Conservation (phyloP, 2,329 filamentous ascomycete genomes). For the Mycogone perniciosa region DNA sequence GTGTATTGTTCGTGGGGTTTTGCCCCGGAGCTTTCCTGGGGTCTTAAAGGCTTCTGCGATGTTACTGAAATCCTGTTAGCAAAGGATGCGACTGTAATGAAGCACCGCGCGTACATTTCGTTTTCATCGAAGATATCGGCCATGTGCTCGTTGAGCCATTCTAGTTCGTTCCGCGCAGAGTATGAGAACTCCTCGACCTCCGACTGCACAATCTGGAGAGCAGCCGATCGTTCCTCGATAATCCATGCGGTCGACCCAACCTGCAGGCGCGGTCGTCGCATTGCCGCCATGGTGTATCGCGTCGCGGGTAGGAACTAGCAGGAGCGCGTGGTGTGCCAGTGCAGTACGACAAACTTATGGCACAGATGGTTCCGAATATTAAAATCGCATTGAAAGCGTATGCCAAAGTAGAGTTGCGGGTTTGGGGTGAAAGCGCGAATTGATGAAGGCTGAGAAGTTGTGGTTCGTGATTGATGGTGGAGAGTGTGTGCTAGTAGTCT, state of each 20-base stretch:
- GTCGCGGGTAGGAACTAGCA: not conserved
- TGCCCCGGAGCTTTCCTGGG: conserved; percentile 74
- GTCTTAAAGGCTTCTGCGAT: conserved; percentile 96
- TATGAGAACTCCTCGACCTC: conserved; percentile 92
- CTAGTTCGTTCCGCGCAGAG: conserved; percentile 85
- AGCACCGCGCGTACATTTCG: conserved; percentile 57
- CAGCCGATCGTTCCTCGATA: conserved; percentile 72
- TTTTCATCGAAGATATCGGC: conserved; percentile 82
- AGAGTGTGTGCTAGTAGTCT: conserved; percentile 14
- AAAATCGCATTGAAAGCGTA: conserved; percentile 8
- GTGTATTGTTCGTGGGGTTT: conserved; percentile 66
- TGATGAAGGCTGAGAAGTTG: not conserved
- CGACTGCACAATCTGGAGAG: conserved; percentile 65
- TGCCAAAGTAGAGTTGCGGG: not conserved
- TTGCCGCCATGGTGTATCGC: conserved; percentile 32
- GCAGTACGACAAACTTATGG: not conserved
- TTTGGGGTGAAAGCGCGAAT: not conserved
- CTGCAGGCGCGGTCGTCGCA: conserved; percentile 54
- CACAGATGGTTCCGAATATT: not conserved
- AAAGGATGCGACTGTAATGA: not conserved
- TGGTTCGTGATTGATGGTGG: conserved; percentile 14
- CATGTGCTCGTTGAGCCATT: conserved; percentile 99
- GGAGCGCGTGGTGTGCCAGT: not conserved
- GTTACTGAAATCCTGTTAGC: conserved; percentile 51
- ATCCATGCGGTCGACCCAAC: conserved; percentile 85